phyloP scores from a whole-genome alignment of 2,329 filamentous ascomycete genomes.

The Fusarium gaditjirri region DNA sequence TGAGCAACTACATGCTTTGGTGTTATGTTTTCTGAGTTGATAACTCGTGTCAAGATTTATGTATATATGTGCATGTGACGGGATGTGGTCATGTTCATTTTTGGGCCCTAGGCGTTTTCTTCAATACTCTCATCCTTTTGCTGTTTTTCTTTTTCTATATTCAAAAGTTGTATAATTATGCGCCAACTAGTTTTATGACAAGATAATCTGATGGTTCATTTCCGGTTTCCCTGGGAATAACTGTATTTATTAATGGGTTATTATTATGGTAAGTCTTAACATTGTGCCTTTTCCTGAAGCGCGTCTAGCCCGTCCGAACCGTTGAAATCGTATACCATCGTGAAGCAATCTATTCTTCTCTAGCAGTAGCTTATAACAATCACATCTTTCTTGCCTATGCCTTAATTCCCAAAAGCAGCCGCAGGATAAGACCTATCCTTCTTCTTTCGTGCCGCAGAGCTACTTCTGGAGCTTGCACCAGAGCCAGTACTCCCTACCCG shows the following conservation, averaged over 20 bases:
- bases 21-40: slow-evolving; percentile 6
- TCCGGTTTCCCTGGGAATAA: not conserved
- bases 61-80: slow-evolving; percentile 27
- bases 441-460: slow-evolving; percentile 65
- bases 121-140: not conserved
- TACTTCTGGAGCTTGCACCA: slow-evolving; percentile 65
- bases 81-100: slow-evolving; percentile 24
- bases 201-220: slow-evolving; percentile 11
- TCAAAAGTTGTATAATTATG: slow-evolving; percentile 30
- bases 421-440: slow-evolving; percentile 70
- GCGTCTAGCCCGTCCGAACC: slow-evolving; percentile 3
- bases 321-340: slow-evolving; percentile 24
- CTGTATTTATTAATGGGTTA: not conserved
- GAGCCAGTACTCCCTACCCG: slow-evolving; percentile 51
- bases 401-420: slow-evolving; percentile 65
- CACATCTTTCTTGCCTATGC: not conserved
- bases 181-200: slow-evolving; percentile 14
- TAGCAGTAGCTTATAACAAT: not conserved
- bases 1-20: slow-evolving; percentile 13
- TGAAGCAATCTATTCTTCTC: slow-evolving; percentile 13
- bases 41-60: slow-evolving; percentile 17
- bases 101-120: slow-evolving; percentile 31
- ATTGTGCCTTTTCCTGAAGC: not conserved
- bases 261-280: slow-evolving; percentile 15
- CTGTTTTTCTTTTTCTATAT: not conserved